Evolutionary conservation across 257 asterid species (phyloP), one percentile per base, ranked within the genome.

Genomic region (Gentiana straminea): DNA sequence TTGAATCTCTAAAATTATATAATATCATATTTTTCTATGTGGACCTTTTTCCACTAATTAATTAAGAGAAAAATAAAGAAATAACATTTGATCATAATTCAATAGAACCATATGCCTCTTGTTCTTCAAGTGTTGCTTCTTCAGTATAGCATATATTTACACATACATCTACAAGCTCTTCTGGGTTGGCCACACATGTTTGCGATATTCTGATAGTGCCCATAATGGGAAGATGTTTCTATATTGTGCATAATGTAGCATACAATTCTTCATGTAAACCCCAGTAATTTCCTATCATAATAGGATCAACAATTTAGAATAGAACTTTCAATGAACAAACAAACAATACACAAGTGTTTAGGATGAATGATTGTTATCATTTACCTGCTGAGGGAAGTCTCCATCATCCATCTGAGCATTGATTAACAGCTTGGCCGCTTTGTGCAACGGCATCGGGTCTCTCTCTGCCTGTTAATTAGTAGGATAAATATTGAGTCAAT

Each of bases 141-240:
- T 24, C 24, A 24, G 24, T 24, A 24, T 24, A 24, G 24, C 24
- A 24, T 24, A 24, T 24, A 24, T 24, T 24, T 24, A 24, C 24
- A 24, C 24, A 24, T 24, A 24, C 24, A 24, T 24, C 24, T 24
- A 24, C 24, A 24, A 24, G 24, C 24, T 24, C 24, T 24, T 24
- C 54, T 72, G 70, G 1, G 78, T 70, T 51, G 76, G 60, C 89
- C 89, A 84, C 13, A 80, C 68, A 13, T 84, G 81, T 68, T 54
- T 82, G 3, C 95, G 87, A 51, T 88, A 88, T 71, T 88, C 96
- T 15, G 80, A 81, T 1, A 88, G 70, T 9, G 97, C 94, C 94
- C 90, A 88, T 24, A 84, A 33, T 0, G 95, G 95, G 37, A 80
- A 88, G 9, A 82, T 64, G 53, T 70, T 84, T 54, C 86, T 73